Conservation (phyloP, 1,284 basidiomycete genomes). For the Sanghuangporus sanghuang region DNA sequence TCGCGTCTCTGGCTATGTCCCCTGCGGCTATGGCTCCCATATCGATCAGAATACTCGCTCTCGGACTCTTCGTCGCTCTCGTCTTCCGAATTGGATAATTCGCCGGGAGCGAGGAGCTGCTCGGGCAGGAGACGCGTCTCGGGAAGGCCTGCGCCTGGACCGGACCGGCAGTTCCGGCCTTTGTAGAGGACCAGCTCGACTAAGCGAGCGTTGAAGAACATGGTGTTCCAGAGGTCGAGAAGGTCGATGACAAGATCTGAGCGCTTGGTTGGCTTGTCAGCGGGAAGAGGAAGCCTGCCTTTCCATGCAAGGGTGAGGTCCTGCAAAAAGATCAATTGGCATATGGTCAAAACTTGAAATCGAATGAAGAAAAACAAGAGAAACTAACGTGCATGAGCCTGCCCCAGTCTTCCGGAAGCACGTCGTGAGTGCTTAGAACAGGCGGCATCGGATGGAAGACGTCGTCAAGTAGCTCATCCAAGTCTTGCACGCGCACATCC, state of each 20-base stretch:
- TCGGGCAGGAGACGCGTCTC: constrained; percentile 45
- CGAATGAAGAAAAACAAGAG: constrained; percentile 11
- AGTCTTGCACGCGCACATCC: constrained; percentile 61
- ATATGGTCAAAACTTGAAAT: constrained; percentile 3
- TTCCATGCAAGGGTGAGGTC: constrained; percentile 68
- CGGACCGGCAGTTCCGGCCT: constrained; percentile 68
- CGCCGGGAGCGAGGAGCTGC: constrained; percentile 26
- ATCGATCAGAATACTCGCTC: constrained; percentile 21
- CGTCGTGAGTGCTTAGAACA: constrained; percentile 70
- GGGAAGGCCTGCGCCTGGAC: constrained; percentile 44
- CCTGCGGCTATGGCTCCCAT: constrained; percentile 25
- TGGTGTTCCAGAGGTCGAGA: constrained; percentile 70
- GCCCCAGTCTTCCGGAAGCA: constrained; percentile 71
- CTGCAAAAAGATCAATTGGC: constrained; percentile 31
- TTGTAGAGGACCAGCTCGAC: constrained; percentile 72
- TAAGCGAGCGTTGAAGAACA: constrained; percentile 65
- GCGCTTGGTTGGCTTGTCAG: constrained; percentile 45
- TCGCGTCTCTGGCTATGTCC: constrained; percentile 32
- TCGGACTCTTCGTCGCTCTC: constrained; percentile 20
- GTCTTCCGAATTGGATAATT: constrained; percentile 25
- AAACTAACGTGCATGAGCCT: constrained; percentile 61
- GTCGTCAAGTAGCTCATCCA: constrained; percentile 64
- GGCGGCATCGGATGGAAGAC: constrained; percentile 60
- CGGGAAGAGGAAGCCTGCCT: constrained; percentile 60
- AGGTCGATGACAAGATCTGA: constrained; percentile 60